Evolutionary conservation across 2,329 filamentous ascomycete species (phyloP).

Genomic region (Ustulina deusta): DNA sequence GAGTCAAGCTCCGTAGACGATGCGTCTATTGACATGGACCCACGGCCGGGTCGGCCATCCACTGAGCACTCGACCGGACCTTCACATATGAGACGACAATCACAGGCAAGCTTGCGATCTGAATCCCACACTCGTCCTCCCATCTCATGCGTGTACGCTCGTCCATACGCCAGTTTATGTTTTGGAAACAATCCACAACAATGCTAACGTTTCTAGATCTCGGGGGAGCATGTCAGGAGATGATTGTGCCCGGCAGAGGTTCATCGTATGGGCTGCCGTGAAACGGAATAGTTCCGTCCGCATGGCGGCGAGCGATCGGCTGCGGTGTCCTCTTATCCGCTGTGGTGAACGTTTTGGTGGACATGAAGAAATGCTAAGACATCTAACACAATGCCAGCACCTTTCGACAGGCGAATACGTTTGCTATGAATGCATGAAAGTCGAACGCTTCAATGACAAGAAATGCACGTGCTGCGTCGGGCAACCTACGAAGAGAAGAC

Average conservation of each 20-base stretch:
- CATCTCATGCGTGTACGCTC: conserved; percentile 51
- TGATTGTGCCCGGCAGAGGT: conserved; percentile 65
- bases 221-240: conserved; percentile 58
- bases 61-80: conserved; percentile 35
- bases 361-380: conserved; percentile 67
- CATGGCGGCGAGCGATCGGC: conserved; percentile 61
- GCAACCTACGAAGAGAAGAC: conserved; percentile 64
- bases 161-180: conserved; percentile 36
- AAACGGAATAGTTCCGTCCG: conserved; percentile 63
- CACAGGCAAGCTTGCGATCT: conserved; percentile 46
- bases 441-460: conserved; percentile 65
- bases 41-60: conserved; percentile 43
- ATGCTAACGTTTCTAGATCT: conserved; percentile 54
- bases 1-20: conserved; percentile 43
- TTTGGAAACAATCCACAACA: conserved; percentile 19
- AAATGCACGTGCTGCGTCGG: conserved; percentile 63
- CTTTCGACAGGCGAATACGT: conserved; percentile 65
- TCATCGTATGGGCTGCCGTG: conserved; percentile 68
- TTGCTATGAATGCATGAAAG: conserved; percentile 66
- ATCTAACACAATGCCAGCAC: conserved; percentile 62
- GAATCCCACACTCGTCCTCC: conserved; percentile 41
- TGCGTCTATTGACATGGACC: conserved; percentile 43
- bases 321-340: conserved; percentile 64
- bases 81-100: conserved; percentile 42
- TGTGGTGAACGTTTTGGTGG: conserved; percentile 63